These are phyloP conservation scores for Tricholoma bakamatsutake DNA, from an alignment of 768 basidiomycete genomes.

Conservation along the genomic window DNA sequence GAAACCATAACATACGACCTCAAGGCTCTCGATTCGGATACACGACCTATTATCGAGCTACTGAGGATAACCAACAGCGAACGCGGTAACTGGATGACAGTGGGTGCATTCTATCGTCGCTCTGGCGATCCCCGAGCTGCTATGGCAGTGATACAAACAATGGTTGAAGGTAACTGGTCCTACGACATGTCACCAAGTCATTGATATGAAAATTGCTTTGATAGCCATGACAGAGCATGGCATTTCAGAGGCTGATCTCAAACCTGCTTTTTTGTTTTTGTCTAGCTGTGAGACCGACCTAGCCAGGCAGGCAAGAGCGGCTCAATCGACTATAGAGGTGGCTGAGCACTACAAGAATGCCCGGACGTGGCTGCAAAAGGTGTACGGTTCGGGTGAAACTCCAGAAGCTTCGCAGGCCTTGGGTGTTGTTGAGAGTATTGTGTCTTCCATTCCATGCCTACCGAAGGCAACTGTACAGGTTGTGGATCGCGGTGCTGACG, in stretches of 20 bases:
- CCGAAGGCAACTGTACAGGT: not conserved
- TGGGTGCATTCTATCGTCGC: slow-evolving; percentile 48
- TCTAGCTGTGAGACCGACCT: slow-evolving; percentile 51
- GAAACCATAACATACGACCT: slow-evolving; percentile 39
- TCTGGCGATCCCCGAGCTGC: slow-evolving; percentile 41
- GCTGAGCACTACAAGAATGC: slow-evolving; percentile 34
- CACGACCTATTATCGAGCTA: slow-evolving; percentile 37
- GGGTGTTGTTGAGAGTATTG: not conserved
- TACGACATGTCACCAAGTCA: not conserved
- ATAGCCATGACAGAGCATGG: slow-evolving; percentile 36
- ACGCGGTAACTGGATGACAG: slow-evolving; percentile 50
- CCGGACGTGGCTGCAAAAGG: slow-evolving; percentile 40
- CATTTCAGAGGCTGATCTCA: slow-evolving; percentile 32
- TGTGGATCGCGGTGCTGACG: not conserved
- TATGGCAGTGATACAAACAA: slow-evolving; percentile 33
- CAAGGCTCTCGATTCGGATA: slow-evolving; percentile 35
- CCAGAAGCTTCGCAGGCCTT: not conserved
- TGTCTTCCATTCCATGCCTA: not conserved
- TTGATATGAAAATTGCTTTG: slow-evolving; percentile 3
- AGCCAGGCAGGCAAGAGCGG: slow-evolving; percentile 23
- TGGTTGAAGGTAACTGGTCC: slow-evolving; percentile 39
- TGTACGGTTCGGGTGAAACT: slow-evolving; percentile 31
- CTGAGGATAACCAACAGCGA: slow-evolving; percentile 40
- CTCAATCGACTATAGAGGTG: slow-evolving; percentile 13
- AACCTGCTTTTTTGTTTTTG: slow-evolving; percentile 47